Percentiles rank a stretch among this genome's conserved stretches.
Evolutionary conservation across 768 basidiomycete genomes (phyloP).

Genomic region (Lentinula boryana): DNA sequence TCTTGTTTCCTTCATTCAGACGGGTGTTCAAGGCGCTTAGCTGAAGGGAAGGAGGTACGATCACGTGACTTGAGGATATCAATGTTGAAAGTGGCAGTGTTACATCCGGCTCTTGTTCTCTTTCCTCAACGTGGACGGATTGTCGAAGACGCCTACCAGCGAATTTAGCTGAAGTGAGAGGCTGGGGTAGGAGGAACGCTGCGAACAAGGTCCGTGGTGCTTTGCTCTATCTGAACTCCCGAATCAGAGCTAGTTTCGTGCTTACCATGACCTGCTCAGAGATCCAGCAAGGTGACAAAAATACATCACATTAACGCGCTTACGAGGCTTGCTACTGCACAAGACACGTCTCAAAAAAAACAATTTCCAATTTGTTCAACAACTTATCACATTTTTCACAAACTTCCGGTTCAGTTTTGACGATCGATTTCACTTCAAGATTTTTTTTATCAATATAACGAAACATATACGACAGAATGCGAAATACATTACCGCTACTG

Average conservation of each 20-base stretch:
- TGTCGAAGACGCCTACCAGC: neutral
- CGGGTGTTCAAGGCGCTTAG: no score
- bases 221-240: neutral
- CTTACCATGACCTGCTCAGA: neutral
- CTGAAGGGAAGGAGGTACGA: neutral
- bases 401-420: neutral
- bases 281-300: conserved; percentile 3
- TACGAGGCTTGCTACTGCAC: conserved; percentile 1
- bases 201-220: neutral
- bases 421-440: neutral
- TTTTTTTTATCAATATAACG: conserved; percentile 2
- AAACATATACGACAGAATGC: conserved; percentile 9
- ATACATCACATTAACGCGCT: conserved; percentile 4
- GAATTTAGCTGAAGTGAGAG: neutral
- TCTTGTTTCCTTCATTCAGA: no score
- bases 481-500: conserved; percentile 16
- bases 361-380: neutral
- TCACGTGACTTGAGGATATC: neutral
- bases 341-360: conserved; percentile 1
- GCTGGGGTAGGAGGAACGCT: conserved; percentile 4
- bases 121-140: neutral
- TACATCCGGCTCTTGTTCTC: conserved; percentile 2
- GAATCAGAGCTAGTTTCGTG: neutral
- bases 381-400: neutral
- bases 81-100: conserved; percentile 1